Evolutionary conservation across 2,329 filamentous ascomycete species (phyloP), one percentile per base, ranked within the genome.

Genomic region (Cercospora janseana): DNA sequence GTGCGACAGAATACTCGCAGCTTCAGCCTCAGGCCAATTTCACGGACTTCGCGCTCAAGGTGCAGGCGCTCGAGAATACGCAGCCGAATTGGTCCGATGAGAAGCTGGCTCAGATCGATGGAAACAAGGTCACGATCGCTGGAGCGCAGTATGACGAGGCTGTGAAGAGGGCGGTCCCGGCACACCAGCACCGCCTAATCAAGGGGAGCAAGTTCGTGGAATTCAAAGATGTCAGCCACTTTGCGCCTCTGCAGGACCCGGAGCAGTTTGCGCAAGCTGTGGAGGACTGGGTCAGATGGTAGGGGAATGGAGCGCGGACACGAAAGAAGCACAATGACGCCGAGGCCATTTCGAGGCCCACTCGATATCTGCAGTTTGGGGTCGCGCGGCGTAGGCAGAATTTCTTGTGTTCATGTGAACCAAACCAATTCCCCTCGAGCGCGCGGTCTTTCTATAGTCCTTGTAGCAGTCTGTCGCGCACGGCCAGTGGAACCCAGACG

Each of bases 201-300:
- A 55, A 59, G n/a, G 67, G 67, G 3, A 74, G 72, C 49, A 60
- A 61, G 45, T 47, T 70, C 35, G 58, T 64, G 28, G 70, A 67
- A 6, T 54, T 74, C 52, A 63, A 51, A 1, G 65, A 63, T 1
- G 71, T 73, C 4, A 73, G 71, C 52, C 72, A 74, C 52, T 74
- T 74, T 56, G 71, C 71, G 27, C 72, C 72, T 1, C 26, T 73
- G 12, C 72, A 74, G 55, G 66, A 74, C 55, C 69, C 72, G 20
- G 15, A n/a, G 4, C 51, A 52, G 45, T 59, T 61, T 26, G 42
- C 51, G 43, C 43, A 24, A 18, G 56, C 55, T 9, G 49, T 61
- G 2, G 13, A 15, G 20, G 35, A 40, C 20, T 40, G 35, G 35
- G 35, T 40, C n/a, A 23, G 35, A 20, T 26, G n/a, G 16, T 40